Base-by-base conservation (phyloP, 116 monocot species). In the Thalassia testudinum region DNA sequence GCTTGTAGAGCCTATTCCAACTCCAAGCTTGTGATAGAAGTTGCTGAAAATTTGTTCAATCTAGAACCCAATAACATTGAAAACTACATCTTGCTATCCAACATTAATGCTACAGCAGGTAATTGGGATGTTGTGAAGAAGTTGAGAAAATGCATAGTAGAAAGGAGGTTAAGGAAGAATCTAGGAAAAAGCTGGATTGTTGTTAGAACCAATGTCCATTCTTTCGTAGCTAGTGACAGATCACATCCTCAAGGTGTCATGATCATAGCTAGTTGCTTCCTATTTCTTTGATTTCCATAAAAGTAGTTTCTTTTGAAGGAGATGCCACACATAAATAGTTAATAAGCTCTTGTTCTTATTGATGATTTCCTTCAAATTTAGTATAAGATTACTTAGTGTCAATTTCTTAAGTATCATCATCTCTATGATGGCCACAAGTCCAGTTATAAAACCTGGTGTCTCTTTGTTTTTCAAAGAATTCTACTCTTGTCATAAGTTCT, bases 151-250 rank as follows among this genome's bases (percentile, higher is more conserved):
- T 52, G n/a, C 21, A 78, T 85, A 85, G 81, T 67, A 69, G 56
- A 26, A 1, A 59, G 69, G 64, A 81, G 81, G 0, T 49, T 91
- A 66, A 81, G 25, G 37, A 91, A 91, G 54, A 75, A 91, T 42
- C 73, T 75, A 11, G 81, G 91, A 0, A 78, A 66, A 25, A 91
- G 85, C 38, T 91, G 91, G 85, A 85, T 81, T 25, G 81, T 85
- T 75, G 56, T 91, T 1, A 81, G 73, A 64, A 75, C 73, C 49
- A 77, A 72, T 60, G 64, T 81, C 48, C 81, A 91, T 49, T 70
- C 71, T 71, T 61, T 91, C 52, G 63, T 91, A 14, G 91, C 91
- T 1, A 81, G 91, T 8, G 81, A 91, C 24, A 73, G 53, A 1
- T 68, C 73, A 5, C 91, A 91, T 42, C 73, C 81, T 0, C 72